Base-by-base conservation (phyloP, 139 green algal species). In the Chlamydomonas schloesseri region DNA sequence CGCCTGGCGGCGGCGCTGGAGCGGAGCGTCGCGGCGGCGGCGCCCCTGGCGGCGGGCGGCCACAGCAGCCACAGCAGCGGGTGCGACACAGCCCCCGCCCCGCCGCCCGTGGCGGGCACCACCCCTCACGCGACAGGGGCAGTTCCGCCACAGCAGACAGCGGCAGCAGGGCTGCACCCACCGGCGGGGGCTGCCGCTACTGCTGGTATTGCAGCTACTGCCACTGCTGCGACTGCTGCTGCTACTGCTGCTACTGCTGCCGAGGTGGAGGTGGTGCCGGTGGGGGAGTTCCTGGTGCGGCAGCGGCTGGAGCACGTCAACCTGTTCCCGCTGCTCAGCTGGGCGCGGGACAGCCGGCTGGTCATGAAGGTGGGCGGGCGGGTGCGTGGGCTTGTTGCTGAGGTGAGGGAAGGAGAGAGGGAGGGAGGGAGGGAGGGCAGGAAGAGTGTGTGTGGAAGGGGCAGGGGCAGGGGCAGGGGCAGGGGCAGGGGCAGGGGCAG, bases 241-340 rank as follows among this genome's bases (percentile, higher is more conserved):
- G 70, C 36, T 5, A 8, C 42, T 5, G 70, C 20, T 33, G 36
- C 33, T 31, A 36, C 33, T 1, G 26, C 21, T 3, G 58, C 13
- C 0, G 34, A 26, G 75, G 75, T 72, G 21, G n/a, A 34, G 37
- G 26, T 42, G 14, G n/a, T 29, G 14, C 15, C 26, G 4, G 37
- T 33, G 20, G 77, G 64, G 42, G 70, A 81, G 28, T 89, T 89
- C 57, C 69, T 89, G 23, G 42, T 71, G 42, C 14, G 29, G 0
- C 4, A 1, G 17, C 23, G 67, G 24, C 86, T 99, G 46, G 97
- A 99, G 87, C 94, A 97, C 72, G 57, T 99, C 60, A 99, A 99
- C 91, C 84, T 99, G 34, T 98, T 98, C 88, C 88, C 93, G 50
- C 91, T 99, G 36, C 79, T 95, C 46, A 73, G 86, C 68, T 96